These are phyloP conservation scores for Trypanosoma avium DNA, from an alignment of 208 protist genomes.

Conservation along the genomic window DNA sequence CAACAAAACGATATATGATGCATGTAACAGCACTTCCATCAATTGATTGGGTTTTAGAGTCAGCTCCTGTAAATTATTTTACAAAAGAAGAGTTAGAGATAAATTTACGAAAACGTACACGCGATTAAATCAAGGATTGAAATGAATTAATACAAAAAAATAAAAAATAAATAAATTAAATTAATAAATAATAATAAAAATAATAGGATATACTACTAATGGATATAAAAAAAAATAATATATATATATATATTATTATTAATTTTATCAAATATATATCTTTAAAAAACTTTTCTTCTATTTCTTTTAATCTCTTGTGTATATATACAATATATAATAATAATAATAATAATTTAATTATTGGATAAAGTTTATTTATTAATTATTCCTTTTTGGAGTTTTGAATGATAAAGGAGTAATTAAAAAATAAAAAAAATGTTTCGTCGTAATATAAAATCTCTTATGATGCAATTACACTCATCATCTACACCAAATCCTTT, in stretches of 20 bases:
- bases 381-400: too few species aligned
- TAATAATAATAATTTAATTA: too few species aligned
- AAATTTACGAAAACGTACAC: constrained; percentile 64
- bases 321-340: too few species aligned
- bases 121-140: constrained; percentile 15
- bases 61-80: constrained; percentile 86
- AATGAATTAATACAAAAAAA: background rate
- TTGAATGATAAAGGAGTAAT: too few species aligned
- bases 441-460: constrained; percentile 27
- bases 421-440: too few species aligned
- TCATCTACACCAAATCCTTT: constrained; percentile 82
- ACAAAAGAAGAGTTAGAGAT: constrained; percentile 69
- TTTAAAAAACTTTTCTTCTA: too few species aligned
- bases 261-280: too few species aligned
- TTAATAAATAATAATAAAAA: background rate
- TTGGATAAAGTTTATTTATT: too few species aligned
- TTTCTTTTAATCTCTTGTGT: too few species aligned
- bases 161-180: background rate
- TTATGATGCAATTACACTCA: constrained; percentile 76
- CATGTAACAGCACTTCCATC: constrained; percentile 79
- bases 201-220: too few species aligned
- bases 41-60: constrained; percentile 59
- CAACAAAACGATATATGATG: constrained; percentile 87
- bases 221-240: too few species aligned
- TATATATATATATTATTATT: constrained; percentile 15